Evolutionary conservation across 345 rosid species (phyloP), one percentile per base, ranked within the genome.

Genomic region (Carallia pectinifolia): DNA sequence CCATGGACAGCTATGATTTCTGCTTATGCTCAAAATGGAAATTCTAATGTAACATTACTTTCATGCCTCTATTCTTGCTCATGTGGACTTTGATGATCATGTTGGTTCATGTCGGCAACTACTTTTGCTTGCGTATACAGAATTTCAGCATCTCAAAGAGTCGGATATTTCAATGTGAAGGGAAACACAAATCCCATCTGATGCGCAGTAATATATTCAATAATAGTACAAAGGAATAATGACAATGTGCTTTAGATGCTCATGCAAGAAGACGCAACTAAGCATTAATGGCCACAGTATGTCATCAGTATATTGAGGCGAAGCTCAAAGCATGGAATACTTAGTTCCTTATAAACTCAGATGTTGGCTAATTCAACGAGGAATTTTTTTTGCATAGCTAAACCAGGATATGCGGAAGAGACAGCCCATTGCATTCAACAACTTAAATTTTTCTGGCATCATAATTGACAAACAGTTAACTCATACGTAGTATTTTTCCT

Each of bases 21-120:
- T 34, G 96, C 85, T 66, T 82, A 84, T 71, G 80, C 88, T 73
- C 98, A 86, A 79, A 71, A 61, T 56, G 4, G 8, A 6, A 34
- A 48, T 36, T 33, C 7, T 18, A 53, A 38, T 40, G 53, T 44
- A 71, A 52, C 17, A 77, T 50, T 60, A 77, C 96, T 92, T 81
- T 92, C 99, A 73, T 60, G 84, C 69, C 87, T 87, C 87, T 96
- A 96, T 77, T 89, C 96, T 83, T 96, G 97, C 75, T 92, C 99
- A 67, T 81, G 67, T 78, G 77, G 93, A 70, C 84, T 85, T 81
- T 88, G 89, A 75, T 72, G 76, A 65, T 90, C 97, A 23, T 23
- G 23, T 23, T 23, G 23, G 23, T 23, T 23, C 23, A 23, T 23
- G 23, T 23, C 23, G 23, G 94, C 91, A 63, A 90, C 91, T 69